Conservation (phyloP, 2,329 filamentous ascomycete species). For the Alternaria gaisen region DNA sequence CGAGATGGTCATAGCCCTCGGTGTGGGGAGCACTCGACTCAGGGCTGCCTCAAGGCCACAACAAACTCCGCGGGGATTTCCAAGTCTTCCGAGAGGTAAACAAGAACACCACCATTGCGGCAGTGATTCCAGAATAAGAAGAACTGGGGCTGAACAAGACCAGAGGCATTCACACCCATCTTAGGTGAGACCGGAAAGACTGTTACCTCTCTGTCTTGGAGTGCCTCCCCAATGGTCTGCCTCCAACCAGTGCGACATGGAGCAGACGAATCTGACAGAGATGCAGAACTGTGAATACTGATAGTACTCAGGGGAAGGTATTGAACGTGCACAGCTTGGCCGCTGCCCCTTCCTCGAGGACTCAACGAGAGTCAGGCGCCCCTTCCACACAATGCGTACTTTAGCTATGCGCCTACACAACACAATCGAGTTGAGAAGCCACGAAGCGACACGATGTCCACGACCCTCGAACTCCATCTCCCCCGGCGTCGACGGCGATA, state of each 20-base stretch:
- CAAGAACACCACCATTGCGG: background rate
- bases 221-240: background rate
- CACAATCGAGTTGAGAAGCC: background rate
- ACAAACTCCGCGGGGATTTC: background rate
- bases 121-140: background rate
- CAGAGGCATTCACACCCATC: background rate
- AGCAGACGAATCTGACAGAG: background rate
- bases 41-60: background rate
- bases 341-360: constrained; percentile 2
- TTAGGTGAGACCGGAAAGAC: background rate
- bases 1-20: background rate
- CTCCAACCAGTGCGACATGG: background rate
- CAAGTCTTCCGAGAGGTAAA: background rate
- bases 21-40: background rate
- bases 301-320: background rate
- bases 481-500: background rate
- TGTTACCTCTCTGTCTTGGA: background rate
- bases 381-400: background rate
- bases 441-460: background rate
- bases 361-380: background rate
- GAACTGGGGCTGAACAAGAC: background rate
- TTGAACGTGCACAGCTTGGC: background rate
- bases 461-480: background rate
- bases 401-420: constrained; percentile 3
- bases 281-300: background rate